Base-by-base conservation (phyloP, 2,329 filamentous ascomycete genomes). In the Catunica adiposa region DNA sequence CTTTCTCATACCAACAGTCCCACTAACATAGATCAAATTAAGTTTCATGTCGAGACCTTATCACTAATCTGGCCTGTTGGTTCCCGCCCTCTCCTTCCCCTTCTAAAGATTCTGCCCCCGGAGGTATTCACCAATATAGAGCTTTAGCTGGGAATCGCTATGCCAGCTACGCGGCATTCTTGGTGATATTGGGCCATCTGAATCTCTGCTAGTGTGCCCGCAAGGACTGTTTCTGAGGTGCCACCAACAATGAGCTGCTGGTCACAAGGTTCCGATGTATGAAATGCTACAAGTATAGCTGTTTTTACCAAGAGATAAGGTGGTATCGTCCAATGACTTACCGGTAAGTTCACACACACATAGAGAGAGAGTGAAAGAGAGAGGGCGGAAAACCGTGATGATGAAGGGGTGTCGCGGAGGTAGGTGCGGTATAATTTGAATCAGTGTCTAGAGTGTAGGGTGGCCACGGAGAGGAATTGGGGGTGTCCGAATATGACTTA, bases 161-260 rank as follows among this genome's bases (percentile, higher is more conserved):
- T 48, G 25, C 17, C 38, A 38, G 52, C 25, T 31, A 52, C 9
- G 20, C 44, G 15, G 25, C 29, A 8, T 20, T 53, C 2, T 11
- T 37, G 11, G 46, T 23, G 8, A 15, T 51, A n/a, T 31, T 26
- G 15, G 82, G 83, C 56, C 82, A 86, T 61, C 72, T 82, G 60
- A 83, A 76, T 50, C 83, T 83, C 63, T 74, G 86, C 62, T 86
- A 78, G 70, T 86, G 83, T 82, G 70, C 86, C 63, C 84, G 85
- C 64, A 80, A 82, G 51, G 77, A 79, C 20, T 87, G 83, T 65
- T 70, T 85, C 55, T 63, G 72, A 26, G 86, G 83, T 66, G 76
- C 79, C 61, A 86, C 82, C 71, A 86, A 83, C 69, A 77, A 81
- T 64, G 72, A 76, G 60, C 64, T 75, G 23, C 80, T 86, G 59